Evolutionary conservation across 208 protist species (phyloP).

Genomic region (Leishmania turanica): DNA sequence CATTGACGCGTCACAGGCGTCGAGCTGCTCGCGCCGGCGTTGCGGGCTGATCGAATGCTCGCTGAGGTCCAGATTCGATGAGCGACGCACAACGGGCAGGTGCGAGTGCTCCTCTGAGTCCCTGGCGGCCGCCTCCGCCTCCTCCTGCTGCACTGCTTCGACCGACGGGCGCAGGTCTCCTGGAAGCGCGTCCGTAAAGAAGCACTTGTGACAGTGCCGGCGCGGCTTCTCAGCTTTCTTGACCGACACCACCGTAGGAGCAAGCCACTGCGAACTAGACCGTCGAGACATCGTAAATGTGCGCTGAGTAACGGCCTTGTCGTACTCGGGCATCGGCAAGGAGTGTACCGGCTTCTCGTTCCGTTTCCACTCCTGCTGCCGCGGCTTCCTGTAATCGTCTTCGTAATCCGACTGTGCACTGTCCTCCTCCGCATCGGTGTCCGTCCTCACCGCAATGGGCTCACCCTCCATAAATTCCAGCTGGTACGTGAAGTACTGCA

Average conservation of each 20-base stretch:
- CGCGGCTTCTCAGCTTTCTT: constrained; percentile 4
- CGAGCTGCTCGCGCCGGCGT: constrained; percentile 3
- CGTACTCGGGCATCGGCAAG: constrained; percentile 19
- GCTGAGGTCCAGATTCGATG: constrained; percentile 11
- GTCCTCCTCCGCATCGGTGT: neutral
- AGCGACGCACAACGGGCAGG: constrained; percentile 15
- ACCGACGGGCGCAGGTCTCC: constrained; percentile 19
- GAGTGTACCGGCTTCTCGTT: neutral
- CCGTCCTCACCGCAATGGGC: constrained; percentile 23
- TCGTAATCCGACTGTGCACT: constrained; percentile 3
- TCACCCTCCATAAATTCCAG: constrained; percentile 20
- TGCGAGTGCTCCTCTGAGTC: constrained; percentile 14
- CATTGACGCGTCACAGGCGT: neutral
- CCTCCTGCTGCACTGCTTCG: neutral
- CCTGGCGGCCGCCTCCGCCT: neutral
- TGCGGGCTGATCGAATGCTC: constrained; percentile 8
- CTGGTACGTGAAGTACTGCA: constrained; percentile 42
- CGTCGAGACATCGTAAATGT: neutral
- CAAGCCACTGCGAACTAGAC: neutral
- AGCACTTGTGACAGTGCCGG: constrained; percentile 29
- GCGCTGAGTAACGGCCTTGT: constrained; percentile 8
- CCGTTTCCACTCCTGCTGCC: neutral
- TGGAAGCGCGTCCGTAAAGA: constrained; percentile 27
- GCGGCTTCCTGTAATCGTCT: neutral
- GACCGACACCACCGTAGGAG: neutral